Evolutionary conservation across 2,329 filamentous ascomycete species (phyloP), one percentile per base, ranked within the genome.

Genomic region (Paracorniculantispora psalliotae): DNA sequence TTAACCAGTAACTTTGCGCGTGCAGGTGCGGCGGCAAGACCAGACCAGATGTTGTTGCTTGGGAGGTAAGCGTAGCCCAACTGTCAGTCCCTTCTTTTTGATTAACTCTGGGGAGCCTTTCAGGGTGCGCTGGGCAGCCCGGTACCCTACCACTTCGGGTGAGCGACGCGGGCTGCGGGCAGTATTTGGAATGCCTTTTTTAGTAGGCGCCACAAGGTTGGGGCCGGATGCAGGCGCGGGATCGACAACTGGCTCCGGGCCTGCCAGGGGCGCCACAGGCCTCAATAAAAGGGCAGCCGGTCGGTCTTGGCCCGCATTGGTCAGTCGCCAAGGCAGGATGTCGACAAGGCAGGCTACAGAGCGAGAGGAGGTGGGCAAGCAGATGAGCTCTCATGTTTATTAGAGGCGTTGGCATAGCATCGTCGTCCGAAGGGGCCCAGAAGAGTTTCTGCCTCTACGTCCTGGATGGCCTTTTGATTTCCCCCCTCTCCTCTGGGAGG

Each of bases 121-220:
- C 41, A 44, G 21, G 41, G 19, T 44, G 41, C 19, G 19, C 41
- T 4, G 19, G 12, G 25, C 41, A 13, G 41, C 47, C n/a, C 28
- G 47, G 25, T 9, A 28, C 41, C 52, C 35, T 55, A 30, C 46
- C 12, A 41, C 7, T 25, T 43, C 43, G 44, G 54, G 46, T 30
- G 35, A 50, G 35, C 30, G n/a, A 19, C 39, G 37, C 10, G 37
- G 21, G 19, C 19, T 23, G 28, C 23, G 10, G 2, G 23, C 30
- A 49, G 44, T 51, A 51, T 57, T 44, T 57, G 47, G 47, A 51
- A 46, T 57, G 54, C 46, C 17, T 37, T 30, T 30, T 43, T 23
- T 39, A 50, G 25, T 43, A 28, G 44, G 46, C 47, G 37, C 55
- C 55, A 57, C 55, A 43, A 35, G n/a, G 55, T 41, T 43, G 25